Conservation (phyloP, 208 protist genomes). For the Herpetomonas muscarum region DNA sequence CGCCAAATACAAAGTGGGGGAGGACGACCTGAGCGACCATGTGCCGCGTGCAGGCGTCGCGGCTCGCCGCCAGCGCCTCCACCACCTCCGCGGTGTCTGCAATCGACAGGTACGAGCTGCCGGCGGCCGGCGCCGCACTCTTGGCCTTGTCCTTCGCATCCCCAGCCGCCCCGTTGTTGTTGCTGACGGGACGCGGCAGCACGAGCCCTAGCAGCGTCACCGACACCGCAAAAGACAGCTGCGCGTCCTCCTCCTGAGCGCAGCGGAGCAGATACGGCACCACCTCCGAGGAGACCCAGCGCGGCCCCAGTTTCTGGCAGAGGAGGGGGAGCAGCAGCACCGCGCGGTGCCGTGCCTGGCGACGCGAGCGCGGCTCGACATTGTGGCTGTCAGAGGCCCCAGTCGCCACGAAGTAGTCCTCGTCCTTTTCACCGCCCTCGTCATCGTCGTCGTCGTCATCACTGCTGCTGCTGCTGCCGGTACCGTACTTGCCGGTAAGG, state of each 20-base stretch:
- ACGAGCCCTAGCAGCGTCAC: slow-evolving; percentile 54
- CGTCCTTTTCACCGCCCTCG: slow-evolving; percentile 17
- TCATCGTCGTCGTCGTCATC: slow-evolving; percentile 11
- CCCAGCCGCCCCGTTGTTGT: background rate
- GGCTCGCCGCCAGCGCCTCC: slow-evolving; percentile 33
- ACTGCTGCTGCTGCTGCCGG: background rate
- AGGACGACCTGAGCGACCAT: slow-evolving; percentile 69
- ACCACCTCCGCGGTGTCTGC: slow-evolving; percentile 42
- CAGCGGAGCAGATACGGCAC: slow-evolving; percentile 76
- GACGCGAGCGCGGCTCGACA: slow-evolving; percentile 44
- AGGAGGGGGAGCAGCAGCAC: slow-evolving; percentile 59
- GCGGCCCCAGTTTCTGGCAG: slow-evolving; percentile 36
- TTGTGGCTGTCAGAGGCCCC: slow-evolving; percentile 32
- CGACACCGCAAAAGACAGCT: slow-evolving; percentile 47
- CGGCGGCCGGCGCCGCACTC: background rate
- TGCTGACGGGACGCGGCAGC: slow-evolving; percentile 13
- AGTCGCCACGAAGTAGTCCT: slow-evolving; percentile 20
- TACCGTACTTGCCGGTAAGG: slow-evolving; percentile 1
- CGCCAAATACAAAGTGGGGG: slow-evolving; percentile 65
- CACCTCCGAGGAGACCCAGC: slow-evolving; percentile 53
- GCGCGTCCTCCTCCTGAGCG: slow-evolving; percentile 67
- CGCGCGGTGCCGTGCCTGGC: slow-evolving; percentile 42
- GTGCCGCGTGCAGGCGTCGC: slow-evolving; percentile 33
- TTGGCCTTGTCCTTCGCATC: background rate
- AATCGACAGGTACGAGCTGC: slow-evolving; percentile 20